phyloP scores from a whole-genome alignment of 2,329 filamentous ascomycete genomes.

The Hymenoscyphus scutula region DNA sequence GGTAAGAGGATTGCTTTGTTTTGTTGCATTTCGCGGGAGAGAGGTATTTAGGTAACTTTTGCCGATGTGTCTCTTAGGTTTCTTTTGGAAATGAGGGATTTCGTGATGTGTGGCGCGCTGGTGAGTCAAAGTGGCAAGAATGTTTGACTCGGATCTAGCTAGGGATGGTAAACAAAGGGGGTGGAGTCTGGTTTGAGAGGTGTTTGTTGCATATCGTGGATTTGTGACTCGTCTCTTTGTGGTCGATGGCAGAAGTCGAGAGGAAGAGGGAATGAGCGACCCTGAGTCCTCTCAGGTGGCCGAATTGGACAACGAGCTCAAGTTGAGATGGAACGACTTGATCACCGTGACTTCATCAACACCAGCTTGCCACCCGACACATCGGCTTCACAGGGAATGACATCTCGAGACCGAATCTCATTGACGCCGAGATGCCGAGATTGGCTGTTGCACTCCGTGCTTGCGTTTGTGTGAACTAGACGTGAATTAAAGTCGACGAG shows the following conservation, averaged over 20 bases:
- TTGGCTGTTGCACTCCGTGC: no score
- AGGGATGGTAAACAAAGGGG: background rate
- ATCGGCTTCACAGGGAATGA: no score
- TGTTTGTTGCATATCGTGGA: conserved; percentile 2
- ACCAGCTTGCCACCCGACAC: no score
- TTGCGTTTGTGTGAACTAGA: no score
- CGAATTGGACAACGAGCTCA: no score
- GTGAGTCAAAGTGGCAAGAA: background rate
- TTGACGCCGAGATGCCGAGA: no score
- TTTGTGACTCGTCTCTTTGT: background rate
- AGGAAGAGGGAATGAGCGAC: no score
- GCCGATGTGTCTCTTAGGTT: background rate
- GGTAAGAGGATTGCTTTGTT: background rate
- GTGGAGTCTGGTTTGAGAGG: background rate
- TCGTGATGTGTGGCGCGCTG: background rate
- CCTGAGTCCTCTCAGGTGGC: no score
- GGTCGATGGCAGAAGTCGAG: background rate
- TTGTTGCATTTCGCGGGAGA: background rate
- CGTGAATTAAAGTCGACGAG: no score
- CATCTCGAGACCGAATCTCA: no score
- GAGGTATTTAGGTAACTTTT: conserved; percentile 1
- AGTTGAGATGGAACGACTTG: no score
- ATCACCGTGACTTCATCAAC: no score
- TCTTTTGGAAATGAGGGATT: background rate
- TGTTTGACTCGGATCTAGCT: background rate